Base-by-base conservation (phyloP, 768 basidiomycete species). In the Boletus fagicola region DNA sequence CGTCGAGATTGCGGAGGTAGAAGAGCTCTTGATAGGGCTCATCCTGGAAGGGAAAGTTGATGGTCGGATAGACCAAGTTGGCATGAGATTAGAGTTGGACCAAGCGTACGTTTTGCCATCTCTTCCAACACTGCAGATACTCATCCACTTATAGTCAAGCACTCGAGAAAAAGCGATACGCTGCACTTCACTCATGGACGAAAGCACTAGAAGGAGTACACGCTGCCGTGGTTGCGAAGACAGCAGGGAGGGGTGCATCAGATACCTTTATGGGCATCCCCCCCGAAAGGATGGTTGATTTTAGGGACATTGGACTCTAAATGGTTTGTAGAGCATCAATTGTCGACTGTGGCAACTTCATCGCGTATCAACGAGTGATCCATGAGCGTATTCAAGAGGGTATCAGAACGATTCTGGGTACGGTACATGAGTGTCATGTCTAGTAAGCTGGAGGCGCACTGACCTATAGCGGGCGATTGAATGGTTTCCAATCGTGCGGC, bases 41-140 rank as follows among this genome's bases (percentile, higher is more conserved):
- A 98, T 99, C 56, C 76, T 98, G 26, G 97, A 99, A 71, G 93
- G 92, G n/a, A 96, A 92, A 70, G 92, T 99, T 12, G 92, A 96
- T 63, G 97, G 97, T 12, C 83, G 87, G 62, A 98, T 99, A 67
- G 96, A 99, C 74, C 97, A 99, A 75, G 94, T 97, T 39, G 85
- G 90, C 38, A 94, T 94, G 82, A 80, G 92, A 53, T 79, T 99
- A 16, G 93, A 98, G 66, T 78, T 99, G 39, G 94, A 96, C 64
- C 79, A 86, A 69, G 87, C 93, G 91, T 92, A 66, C 15, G 78
- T 26, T 38, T 52, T 47, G 42, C 42, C 5, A 20, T 20, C 8
- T 39, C 15, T 15, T 33, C 10, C 15, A 20, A 22, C 13, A 12
- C 11, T 15, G 26, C n/a, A 39, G n/a, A 42, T 46, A 16, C 38